These are phyloP conservation scores for Epichloe gansuensis DNA, from an alignment of 2,329 filamentous ascomycete species.

Conservation along the genomic window DNA sequence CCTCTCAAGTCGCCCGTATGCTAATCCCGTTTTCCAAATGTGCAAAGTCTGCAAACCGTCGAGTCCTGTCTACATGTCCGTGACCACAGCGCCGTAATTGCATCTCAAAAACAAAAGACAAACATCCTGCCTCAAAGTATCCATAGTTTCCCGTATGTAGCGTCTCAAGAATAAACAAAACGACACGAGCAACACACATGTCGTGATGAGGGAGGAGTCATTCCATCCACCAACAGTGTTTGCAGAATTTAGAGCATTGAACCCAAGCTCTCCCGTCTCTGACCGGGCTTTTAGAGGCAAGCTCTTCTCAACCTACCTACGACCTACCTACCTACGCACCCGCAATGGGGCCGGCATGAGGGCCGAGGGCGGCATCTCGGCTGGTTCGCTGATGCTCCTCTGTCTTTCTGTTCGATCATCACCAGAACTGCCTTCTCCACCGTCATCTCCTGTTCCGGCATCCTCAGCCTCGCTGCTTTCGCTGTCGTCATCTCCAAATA, in stretches of 20 bases:
- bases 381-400: slow-evolving; percentile 36
- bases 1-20: background rate
- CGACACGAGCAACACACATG: background rate
- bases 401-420: slow-evolving; percentile 46
- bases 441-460: slow-evolving; percentile 37
- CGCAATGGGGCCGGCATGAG: slow-evolving; percentile 23
- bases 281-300: background rate
- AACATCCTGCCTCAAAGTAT: background rate
- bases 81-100: background rate
- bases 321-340: slow-evolving; percentile 18
- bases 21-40: slow-evolving; percentile 3
- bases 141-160: background rate
- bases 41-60: background rate
- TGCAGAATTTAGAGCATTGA: background rate
- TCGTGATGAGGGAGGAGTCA: background rate
- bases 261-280: background rate
- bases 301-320: background rate
- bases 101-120: background rate
- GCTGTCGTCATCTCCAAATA: slow-evolving; percentile 58
- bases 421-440: slow-evolving; percentile 33
- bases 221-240: background rate
- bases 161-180: background rate
- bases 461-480: slow-evolving; percentile 52
- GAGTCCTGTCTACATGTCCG: background rate
- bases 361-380: slow-evolving; percentile 20